phyloP scores from a whole-genome alignment of 2,329 filamentous ascomycete species.

The Fusarium ambrosium region DNA sequence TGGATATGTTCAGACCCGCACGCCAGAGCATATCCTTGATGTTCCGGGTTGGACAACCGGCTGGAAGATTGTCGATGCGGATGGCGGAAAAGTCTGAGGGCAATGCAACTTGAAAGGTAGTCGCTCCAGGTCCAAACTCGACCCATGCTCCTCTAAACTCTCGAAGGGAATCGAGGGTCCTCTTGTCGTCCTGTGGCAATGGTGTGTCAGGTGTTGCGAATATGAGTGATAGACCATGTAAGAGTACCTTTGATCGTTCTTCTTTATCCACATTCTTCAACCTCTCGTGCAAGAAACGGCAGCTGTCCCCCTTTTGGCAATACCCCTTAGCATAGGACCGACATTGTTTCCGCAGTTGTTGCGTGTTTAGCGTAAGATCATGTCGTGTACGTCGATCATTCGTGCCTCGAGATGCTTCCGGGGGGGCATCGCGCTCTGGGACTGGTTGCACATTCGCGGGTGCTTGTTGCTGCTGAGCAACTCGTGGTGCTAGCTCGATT shows the following conservation, averaged over 20 bases:
- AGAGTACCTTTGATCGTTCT: background rate
- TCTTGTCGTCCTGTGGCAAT: background rate
- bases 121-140: slow-evolving; percentile 51
- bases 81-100: slow-evolving; percentile 55
- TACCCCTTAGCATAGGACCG: background rate
- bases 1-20: background rate
- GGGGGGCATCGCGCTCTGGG: background rate
- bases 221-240: background rate
- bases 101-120: slow-evolving; percentile 46
- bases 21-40: slow-evolving; percentile 40
- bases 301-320: background rate
- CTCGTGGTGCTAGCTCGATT: background rate
- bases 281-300: background rate
- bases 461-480: background rate
- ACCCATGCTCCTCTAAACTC: slow-evolving; percentile 46
- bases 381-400: background rate
- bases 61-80: slow-evolving; percentile 49
- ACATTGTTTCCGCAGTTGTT: background rate
- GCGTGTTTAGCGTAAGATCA: background rate
- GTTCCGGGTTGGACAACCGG: slow-evolving; percentile 19
- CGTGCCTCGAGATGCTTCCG: background rate
- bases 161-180: slow-evolving; percentile 5
- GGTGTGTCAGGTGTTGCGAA: background rate
- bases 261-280: background rate
- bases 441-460: background rate